Evolutionary conservation across 108 stramenopile species (phyloP).

Genomic region (Cyclostephanos tholiformis): DNA sequence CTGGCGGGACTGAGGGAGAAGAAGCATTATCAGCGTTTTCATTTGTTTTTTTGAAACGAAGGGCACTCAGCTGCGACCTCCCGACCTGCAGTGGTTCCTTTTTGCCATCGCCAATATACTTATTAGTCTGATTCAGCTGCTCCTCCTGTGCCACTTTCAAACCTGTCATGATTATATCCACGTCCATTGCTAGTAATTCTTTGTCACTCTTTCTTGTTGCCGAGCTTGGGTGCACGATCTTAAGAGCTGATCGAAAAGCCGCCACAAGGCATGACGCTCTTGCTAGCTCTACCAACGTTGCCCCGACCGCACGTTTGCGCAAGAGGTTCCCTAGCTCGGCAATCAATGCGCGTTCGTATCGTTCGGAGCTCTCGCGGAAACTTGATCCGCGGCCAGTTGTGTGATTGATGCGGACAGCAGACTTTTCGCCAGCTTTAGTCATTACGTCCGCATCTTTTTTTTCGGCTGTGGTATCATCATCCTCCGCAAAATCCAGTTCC

Average conservation of each 20-base stretch:
- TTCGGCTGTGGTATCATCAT: slow-evolving; percentile 60
- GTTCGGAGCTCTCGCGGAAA: slow-evolving; percentile 85
- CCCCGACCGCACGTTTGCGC: slow-evolving; percentile 72
- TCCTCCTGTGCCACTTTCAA: slow-evolving; percentile 90
- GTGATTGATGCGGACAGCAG: slow-evolving; percentile 28
- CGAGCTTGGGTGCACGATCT: slow-evolving; percentile 86
- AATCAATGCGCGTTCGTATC: slow-evolving; percentile 83
- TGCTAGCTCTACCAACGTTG: slow-evolving; percentile 77
- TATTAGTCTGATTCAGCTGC: slow-evolving; percentile 77
- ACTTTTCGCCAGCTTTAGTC: slow-evolving; percentile 32
- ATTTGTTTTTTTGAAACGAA: slow-evolving; percentile 39
- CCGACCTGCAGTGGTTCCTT: slow-evolving; percentile 72
- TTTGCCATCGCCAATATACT: slow-evolving; percentile 71
- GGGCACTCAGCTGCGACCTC: slow-evolving; percentile 30
- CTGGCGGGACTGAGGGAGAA: slow-evolving; percentile 57
- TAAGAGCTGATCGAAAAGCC: slow-evolving; percentile 87
- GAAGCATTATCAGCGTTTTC: slow-evolving; percentile 16
- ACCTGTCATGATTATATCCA: slow-evolving; percentile 84
- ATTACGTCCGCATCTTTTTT: slow-evolving; percentile 43
- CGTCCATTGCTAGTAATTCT: slow-evolving; percentile 85
- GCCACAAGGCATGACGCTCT: slow-evolving; percentile 81
- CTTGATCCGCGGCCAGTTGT: slow-evolving; percentile 59
- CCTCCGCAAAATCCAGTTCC: slow-evolving; percentile 83
- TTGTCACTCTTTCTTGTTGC: slow-evolving; percentile 81
- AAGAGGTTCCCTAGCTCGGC: slow-evolving; percentile 79